Percentiles rank a stretch among this genome's conserved stretches.
Evolutionary conservation across 1,139 yeast genomes (phyloP).

Genomic region (Nadsonia starkeyi-henricii): DNA sequence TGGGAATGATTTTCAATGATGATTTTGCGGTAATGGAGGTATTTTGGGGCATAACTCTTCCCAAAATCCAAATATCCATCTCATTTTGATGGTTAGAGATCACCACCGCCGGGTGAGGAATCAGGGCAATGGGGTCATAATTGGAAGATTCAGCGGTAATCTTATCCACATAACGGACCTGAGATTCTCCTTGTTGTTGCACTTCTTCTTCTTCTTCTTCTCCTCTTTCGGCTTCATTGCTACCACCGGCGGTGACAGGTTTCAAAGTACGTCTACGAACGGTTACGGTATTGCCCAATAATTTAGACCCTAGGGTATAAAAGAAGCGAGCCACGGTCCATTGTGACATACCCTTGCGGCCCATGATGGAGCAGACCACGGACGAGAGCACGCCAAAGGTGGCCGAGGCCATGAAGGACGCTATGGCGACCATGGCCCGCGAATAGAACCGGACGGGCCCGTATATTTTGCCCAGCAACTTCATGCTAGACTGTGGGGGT

Average conservation of each 20-base stretch:
- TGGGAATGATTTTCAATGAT: constrained; percentile 73
- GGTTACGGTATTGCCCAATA: constrained; percentile 57
- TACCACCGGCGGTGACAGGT: too few relatives aligned
- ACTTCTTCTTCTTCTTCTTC: too few relatives aligned
- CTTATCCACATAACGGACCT: too few relatives aligned
- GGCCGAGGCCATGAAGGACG: constrained; percentile 20
- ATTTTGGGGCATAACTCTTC: constrained; percentile 71
- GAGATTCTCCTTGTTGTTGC: too few relatives aligned
- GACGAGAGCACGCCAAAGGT: constrained; percentile 49
- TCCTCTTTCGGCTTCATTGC: too few relatives aligned
- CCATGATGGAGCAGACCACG: constrained; percentile 45
- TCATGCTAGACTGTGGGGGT: too few relatives aligned
- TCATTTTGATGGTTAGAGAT: constrained; percentile 85
- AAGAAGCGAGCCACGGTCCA: constrained; percentile 82
- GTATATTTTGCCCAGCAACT: too few relatives aligned
- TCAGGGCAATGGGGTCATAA: background rate
- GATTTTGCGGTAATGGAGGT: constrained; percentile 89
- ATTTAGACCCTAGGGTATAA: constrained; percentile 41
- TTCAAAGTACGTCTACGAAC: constrained; percentile 49
- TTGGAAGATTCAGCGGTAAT: background rate
- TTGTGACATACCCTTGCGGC: constrained; percentile 72
- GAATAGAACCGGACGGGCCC: constrained; percentile 24
- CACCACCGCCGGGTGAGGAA: constrained; percentile 55
- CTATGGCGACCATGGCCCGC: constrained; percentile 21
- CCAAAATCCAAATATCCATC: constrained; percentile 67